Evolutionary conservation across 2,329 filamentous ascomycete species (phyloP).

Genomic region (Nothopassalora personata): DNA sequence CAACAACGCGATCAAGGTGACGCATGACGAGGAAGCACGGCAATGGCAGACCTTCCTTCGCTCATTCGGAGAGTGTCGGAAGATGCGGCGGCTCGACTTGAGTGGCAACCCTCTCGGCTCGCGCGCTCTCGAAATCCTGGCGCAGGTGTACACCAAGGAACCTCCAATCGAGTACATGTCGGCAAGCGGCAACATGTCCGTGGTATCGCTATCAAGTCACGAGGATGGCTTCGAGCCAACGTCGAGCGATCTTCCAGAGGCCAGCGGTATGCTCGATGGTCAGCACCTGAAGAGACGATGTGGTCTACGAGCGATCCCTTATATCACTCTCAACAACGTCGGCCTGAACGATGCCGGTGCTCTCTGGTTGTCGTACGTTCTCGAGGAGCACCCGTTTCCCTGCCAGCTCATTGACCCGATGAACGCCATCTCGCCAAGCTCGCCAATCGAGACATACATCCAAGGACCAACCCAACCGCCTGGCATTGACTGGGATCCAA

Average conservation of each 20-base stretch:
- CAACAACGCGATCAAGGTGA: conserved; percentile 41
- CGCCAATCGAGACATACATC: conserved; percentile 29
- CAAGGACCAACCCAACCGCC: conserved; percentile 21
- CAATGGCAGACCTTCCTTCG: conserved; percentile 43
- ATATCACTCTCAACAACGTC: conserved; percentile 34
- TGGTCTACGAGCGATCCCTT: conserved; percentile 38
- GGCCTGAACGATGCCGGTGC: conserved; percentile 36
- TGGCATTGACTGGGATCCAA: conserved; percentile 34
- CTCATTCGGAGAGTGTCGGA: conserved; percentile 40
- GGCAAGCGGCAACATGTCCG: conserved; percentile 19
- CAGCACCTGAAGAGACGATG: conserved; percentile 23
- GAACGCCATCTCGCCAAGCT: conserved; percentile 30
- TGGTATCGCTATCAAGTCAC: conserved; percentile 24
- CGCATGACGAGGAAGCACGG: conserved; percentile 32
- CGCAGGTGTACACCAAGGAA: conserved; percentile 38
- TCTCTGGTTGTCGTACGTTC: conserved; percentile 38
- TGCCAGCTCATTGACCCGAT: conserved; percentile 32
- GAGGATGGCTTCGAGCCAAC: conserved; percentile 6
- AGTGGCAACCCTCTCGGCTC: conserved; percentile 40
- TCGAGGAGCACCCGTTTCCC: conserved; percentile 37
- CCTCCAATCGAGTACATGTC: conserved; percentile 29
- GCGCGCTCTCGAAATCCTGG: conserved; percentile 43
- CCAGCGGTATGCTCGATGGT: conserved; percentile 16
- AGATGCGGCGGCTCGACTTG: conserved; percentile 43
- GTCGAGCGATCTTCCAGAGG: not conserved